These are phyloP conservation scores for Solanum stenotomum DNA, from an alignment of 257 asterid species.

Conservation along the genomic window DNA sequence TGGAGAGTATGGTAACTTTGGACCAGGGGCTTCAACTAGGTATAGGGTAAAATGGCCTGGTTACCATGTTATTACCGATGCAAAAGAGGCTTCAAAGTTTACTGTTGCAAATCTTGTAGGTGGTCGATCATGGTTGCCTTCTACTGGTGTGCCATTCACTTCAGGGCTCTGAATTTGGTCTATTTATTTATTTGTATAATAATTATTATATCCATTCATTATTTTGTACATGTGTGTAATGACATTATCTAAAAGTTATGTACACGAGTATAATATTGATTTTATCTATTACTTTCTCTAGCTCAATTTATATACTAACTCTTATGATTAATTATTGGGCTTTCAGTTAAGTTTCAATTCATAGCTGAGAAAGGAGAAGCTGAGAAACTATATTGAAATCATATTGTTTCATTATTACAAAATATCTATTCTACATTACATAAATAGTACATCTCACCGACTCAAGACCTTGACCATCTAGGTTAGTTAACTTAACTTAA, in stretches of 20 bases:
- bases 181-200: not conserved
- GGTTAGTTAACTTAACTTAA: too few relatives aligned
- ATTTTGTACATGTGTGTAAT: not conserved
- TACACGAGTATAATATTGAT: not conserved
- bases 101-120: constrained; percentile 11
- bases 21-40: constrained; percentile 9
- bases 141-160: constrained; percentile 14
- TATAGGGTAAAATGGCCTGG: constrained; percentile 21
- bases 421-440: too few relatives aligned
- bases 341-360: too few relatives aligned
- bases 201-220: not conserved
- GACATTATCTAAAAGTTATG: not conserved
- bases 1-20: constrained; percentile 20
- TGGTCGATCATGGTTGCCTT: constrained; percentile 12
- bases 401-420: too few relatives aligned
- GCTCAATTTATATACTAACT: too few relatives aligned
- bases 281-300: not conserved
- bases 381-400: too few relatives aligned
- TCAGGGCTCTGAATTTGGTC: constrained; percentile 6
- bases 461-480: too few relatives aligned
- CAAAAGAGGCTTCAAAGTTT: constrained; percentile 6
- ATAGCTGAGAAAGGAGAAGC: too few relatives aligned
- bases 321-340: too few relatives aligned
- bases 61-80: constrained; percentile 4
- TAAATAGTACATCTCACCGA: too few relatives aligned